Base-by-base conservation (phyloP, 2,329 filamentous ascomycete species). In the Pseudogymnoascus sp. region DNA sequence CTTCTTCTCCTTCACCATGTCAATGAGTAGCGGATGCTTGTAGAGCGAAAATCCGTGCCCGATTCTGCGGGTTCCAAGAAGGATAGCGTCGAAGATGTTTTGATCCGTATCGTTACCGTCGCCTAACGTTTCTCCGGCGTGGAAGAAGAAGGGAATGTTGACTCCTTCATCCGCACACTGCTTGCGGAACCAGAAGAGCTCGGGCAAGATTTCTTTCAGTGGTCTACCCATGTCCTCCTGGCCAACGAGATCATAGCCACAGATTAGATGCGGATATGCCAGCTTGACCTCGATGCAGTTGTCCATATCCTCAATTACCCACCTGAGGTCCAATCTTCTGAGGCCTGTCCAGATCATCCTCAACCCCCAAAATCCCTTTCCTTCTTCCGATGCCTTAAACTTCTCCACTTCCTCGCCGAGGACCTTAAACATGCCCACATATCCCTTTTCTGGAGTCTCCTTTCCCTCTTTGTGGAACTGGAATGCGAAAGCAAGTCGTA, bases 121-220 rank as follows among this genome's bases (percentile, higher is more conserved):
- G 14, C 91, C 91, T 0, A 96, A 84, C 36, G 86, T 91, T 76
- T 97, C 93, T 67, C 93, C 93, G 0, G 93, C 93, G 74, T 97
- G 93, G 78, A 97, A 96, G 79, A 96, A 96, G 79, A 97, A 96
- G 0, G 93, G 93, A 8, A 99, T 86, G 60, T 91, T 85, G 39
- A 97, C 83, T 2, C 83, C 85, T 71, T 91, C 87, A 71, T 90
- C 82, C 0, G 85, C 83, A 73, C 92, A 97, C 69, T 88, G 85
- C 75, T 93, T 93, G 67, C 87, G 87, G 81, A 97, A 97, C 91
- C 91, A 97, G 75, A 97, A 93, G 0, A 97, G 79, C 71, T 96
- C 86, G 0, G 93, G 92, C 0, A 93, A 82, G 3, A 96, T 77
- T 68, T 95, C 89, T 31, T 83, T 81, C 26, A 97, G 83, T 0